Evolutionary conservation across 2,329 filamentous ascomycete species (phyloP).

Genomic region (Stagonosporopsis cucurbitacearum): DNA sequence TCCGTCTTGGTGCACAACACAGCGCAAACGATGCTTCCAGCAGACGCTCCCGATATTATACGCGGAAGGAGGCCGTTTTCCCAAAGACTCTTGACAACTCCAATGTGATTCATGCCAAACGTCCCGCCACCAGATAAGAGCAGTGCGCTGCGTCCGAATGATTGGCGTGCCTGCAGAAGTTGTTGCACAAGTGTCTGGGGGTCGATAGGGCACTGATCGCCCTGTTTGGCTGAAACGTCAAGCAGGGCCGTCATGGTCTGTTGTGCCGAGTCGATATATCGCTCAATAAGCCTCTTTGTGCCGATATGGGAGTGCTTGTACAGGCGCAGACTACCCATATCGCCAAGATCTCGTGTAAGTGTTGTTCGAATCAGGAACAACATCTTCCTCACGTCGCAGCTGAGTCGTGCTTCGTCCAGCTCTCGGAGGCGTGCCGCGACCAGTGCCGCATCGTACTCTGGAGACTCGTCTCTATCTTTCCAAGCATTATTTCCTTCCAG

Average conservation of each 20-base stretch:
- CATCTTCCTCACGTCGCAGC: constrained; percentile 77
- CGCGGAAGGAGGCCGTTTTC: constrained; percentile 77
- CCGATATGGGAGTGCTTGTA: constrained; percentile 86
- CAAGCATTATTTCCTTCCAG: constrained; percentile 82
- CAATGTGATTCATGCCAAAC: constrained; percentile 91
- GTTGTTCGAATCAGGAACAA: constrained; percentile 81
- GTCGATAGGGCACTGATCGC: constrained; percentile 60
- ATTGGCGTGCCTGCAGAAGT: constrained; percentile 74
- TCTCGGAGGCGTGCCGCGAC: constrained; percentile 73
- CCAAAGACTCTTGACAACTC: constrained; percentile 81
- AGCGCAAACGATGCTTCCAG: constrained; percentile 83
- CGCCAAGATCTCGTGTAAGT: constrained; percentile 79
- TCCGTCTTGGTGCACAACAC: constrained; percentile 80
- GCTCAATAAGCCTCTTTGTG: constrained; percentile 85
- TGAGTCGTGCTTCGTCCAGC: constrained; percentile 75
- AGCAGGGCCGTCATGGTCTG: constrained; percentile 76
- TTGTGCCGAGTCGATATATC: constrained; percentile 81
- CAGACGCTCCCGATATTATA: constrained; percentile 86
- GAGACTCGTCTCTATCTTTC: constrained; percentile 72
- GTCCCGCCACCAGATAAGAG: constrained; percentile 85
- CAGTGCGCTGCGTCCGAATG: constrained; percentile 83
- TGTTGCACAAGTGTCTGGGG: constrained; percentile 69
- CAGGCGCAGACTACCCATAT: constrained; percentile 81
- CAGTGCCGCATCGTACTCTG: constrained; percentile 74
- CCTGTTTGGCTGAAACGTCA: constrained; percentile 62